Base-by-base conservation (phyloP, 1,284 basidiomycete genomes). In the Ceratobasidium sp. region DNA sequence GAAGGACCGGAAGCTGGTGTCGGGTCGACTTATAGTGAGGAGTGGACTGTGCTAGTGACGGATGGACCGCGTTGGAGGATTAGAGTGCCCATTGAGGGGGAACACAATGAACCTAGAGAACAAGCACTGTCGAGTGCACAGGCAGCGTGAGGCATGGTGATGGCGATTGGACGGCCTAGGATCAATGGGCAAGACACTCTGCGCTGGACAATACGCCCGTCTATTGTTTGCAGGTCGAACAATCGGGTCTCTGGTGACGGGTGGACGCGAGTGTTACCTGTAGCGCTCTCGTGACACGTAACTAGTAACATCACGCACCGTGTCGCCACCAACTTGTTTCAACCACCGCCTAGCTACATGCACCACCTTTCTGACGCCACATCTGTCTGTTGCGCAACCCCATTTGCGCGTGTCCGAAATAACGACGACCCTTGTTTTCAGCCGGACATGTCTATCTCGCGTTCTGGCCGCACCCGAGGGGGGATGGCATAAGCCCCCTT, bases 381-480 rank as follows among this genome's bases (percentile, higher is more conserved):
- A 8, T 2, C 23, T 50, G 7, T 41, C 69, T 59, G n/a, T 3
- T 33, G 52, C 52, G 12, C 52, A n/a, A 48, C 59, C 35, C 44
- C n/a, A 12, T 41, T 41, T 71, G 38, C 55, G n/a, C 52, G 20
- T 30, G 44, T 41, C 33, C 48, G 33, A n/a, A 52, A 60, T 30
- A 33, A 60, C 35, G 18, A 33, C 35, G 18, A 35, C 57, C 57
- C 57, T 60, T 14, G 57, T 60, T 60, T 60, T 20, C 57, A 12
- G 35, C 27, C 1, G 12, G 5, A 7, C 7, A 16, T 16, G 4
- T 35, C 57, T 35, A 33, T 60, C 12, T 54, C 41, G 46, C 44
- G 50, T 71, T 52, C 69, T 64, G 46, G 70, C 70, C 70, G 70
- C 70, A 74, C 70, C 70, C 59, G 59, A 74, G 54, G 27, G 70